Conservation (phyloP, 768 basidiomycete genomes). For the Pleurotus citrinopileatus region DNA sequence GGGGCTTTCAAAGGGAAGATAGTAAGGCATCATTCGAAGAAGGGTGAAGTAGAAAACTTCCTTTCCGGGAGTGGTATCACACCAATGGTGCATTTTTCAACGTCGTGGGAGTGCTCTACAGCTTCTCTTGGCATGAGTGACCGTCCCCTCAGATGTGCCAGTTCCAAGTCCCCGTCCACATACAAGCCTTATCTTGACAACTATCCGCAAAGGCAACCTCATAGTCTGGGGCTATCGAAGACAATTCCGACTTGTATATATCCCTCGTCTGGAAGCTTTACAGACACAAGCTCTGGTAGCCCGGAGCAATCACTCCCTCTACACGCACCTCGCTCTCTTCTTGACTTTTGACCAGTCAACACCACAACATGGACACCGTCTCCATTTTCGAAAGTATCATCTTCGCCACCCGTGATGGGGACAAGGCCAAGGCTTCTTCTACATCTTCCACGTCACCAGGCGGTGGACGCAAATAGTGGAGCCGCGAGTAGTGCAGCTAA, state of each 20-base stretch:
- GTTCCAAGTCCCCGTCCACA: not conserved
- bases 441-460: not conserved
- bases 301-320: not conserved
- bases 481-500: too few species aligned
- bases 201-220: too few species aligned
- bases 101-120: not conserved
- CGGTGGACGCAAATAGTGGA: not conserved
- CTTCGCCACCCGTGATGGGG: constrained; percentile 1
- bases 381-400: constrained; percentile 3
- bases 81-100: not conserved
- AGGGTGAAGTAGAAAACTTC: not conserved
- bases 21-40: too few species aligned
- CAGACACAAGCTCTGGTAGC: not conserved
- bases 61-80: not conserved
- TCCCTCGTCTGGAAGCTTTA: not conserved
- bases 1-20: too few species aligned
- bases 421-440: not conserved
- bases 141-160: not conserved
- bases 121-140: not conserved
- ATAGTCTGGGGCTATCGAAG: too few species aligned
- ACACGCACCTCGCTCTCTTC: not conserved
- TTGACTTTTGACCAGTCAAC: too few species aligned
- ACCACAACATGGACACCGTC: not conserved
- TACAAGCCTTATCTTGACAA: not conserved
- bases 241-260: too few species aligned